Evolutionary conservation across 805 yeast genomes (phyloP), one percentile per base, ranked within the genome.

Genomic region (Deakozyma indianensis): DNA sequence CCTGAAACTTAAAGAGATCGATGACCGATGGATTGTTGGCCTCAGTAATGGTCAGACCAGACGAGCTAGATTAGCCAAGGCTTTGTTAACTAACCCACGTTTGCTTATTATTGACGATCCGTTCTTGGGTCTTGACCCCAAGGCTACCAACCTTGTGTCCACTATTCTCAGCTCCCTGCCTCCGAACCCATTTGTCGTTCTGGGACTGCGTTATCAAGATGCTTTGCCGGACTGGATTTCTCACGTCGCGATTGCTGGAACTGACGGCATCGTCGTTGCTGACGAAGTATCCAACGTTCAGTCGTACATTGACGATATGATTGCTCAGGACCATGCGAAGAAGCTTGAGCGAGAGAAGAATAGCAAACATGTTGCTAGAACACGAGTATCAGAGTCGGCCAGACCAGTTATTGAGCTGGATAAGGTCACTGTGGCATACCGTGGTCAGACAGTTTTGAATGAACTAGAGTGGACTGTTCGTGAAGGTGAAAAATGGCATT

Each of bases 21-120:
- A 75, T 45, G 70, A 76, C 46, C 74, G 85, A 48, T 90, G 94
- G 86, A 75, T 83, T 27, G 84, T 85, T 59, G 83, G 90, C 0
- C 66, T 92, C 41, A 83, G 95, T 60, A 92, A 92, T 60, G 98
- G 98, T 0, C 98, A 92, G 61, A 78, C 83, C 59, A 71, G 98
- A 53, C 69, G 98, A 43, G 95, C 96, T 0, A 70, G 96, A 49
- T 64, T 92, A 23, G 97, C 96, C 0, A 72, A 74, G 49, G 77
- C 87, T 0, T 54, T 92, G 40, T 69, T 85, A 46, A 66, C 68
- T 41, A 65, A 73, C 27, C 95, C 96, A 0, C 66, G 68, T 41
- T 51, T 87, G 24, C 63, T 87, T 45, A 58, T 90, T 3, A 70
- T 90, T 18, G 97, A 92, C 60, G 97, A 92, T 55, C 96, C 96